Base-by-base conservation (phyloP, 371 early-diverging fungal species). In the Paramicrosporidium saccamoebae region DNA sequence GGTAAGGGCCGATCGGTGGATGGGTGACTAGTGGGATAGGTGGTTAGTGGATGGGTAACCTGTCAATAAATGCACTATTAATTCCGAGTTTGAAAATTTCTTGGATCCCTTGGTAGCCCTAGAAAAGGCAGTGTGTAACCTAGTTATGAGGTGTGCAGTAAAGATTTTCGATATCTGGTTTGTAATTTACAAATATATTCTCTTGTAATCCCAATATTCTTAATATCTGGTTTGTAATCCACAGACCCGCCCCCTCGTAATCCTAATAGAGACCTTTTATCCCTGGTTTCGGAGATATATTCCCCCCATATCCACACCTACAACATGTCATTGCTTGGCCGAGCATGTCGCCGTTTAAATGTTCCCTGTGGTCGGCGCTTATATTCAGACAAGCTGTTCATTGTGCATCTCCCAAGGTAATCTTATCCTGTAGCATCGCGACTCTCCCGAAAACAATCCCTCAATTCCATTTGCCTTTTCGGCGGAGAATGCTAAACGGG, bases 391-490 rank as follows among this genome's bases (percentile, higher is more conserved):
- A 21, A 13, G 10, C 19, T 28, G 5, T 28, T 23, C 14, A 13
- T 28, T n/a, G n/a, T n/a, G n/a, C n/a, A n/a, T n/a, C n/a, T n/a
- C n/a, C n/a, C n/a, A n/a, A n/a, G n/a, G n/a, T n/a, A n/a, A n/a
- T 8, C 21, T 7, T 2, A 10, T 21, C 14, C 2, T 11, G 6
- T 33, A 63, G 69, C 86, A 84, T 43, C 72, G 82, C 29, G 65
- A 86, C 46, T 77, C 79, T 8, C 44, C 63, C 12, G 57, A 67
- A 16, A 90, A 90, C 64, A 84, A 86, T 44, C 48, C 62, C 21
- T 55, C 44, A 22, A 44, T 77, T 36, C 55, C 58, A 16, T 92
- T 92, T 40, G 64, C 69, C 43, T 82, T 86, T 44, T 53, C 48
- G 17, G 27, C 53, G 1, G 68, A 72, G 19, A 79, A 73, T 52